Percentiles rank a stretch among this genome's conserved stretches.
Evolutionary conservation across 2,329 filamentous ascomycete genomes (phyloP).

Genomic region (Ophiostoma sp.): DNA sequence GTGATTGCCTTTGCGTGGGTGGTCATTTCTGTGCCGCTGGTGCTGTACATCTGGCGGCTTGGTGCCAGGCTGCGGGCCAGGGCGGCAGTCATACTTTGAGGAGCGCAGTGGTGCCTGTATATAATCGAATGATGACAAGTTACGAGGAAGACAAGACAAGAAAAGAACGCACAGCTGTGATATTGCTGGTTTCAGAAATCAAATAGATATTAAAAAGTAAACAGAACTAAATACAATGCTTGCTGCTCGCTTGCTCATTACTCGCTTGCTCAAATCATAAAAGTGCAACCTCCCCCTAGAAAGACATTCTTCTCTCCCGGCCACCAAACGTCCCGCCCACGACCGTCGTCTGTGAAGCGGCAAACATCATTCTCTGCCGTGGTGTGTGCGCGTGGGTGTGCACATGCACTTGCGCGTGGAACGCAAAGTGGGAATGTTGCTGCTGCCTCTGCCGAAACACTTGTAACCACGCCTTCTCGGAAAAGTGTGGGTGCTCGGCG

Average conservation of each 20-base stretch:
- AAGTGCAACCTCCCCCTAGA: not conserved
- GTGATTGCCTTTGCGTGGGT: not conserved
- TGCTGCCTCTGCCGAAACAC: not conserved
- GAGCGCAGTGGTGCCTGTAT: too few relatives aligned
- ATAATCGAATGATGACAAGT: too few relatives aligned
- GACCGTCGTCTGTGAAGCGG: not conserved
- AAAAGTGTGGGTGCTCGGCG: conserved; percentile 13
- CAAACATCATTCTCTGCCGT: not conserved
- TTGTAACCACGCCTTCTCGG: conserved; percentile 8
- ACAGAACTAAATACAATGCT: not conserved
- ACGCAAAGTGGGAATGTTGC: not conserved
- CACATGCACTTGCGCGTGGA: not conserved
- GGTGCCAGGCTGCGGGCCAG: not conserved
- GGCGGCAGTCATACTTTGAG: too few relatives aligned
- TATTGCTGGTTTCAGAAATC: not conserved
- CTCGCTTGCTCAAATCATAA: not conserved
- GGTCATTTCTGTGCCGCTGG: not conserved
- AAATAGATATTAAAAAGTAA: not conserved
- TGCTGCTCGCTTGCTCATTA: not conserved
- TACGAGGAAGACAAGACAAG: not conserved
- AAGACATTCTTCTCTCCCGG: not conserved
- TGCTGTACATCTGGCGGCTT: not conserved
- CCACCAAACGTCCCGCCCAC: not conserved
- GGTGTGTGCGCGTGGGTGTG: not conserved
- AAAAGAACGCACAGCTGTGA: too few relatives aligned